Base-by-base conservation (phyloP, 2,329 filamentous ascomycete species). In the Aspergillus amoenus region DNA sequence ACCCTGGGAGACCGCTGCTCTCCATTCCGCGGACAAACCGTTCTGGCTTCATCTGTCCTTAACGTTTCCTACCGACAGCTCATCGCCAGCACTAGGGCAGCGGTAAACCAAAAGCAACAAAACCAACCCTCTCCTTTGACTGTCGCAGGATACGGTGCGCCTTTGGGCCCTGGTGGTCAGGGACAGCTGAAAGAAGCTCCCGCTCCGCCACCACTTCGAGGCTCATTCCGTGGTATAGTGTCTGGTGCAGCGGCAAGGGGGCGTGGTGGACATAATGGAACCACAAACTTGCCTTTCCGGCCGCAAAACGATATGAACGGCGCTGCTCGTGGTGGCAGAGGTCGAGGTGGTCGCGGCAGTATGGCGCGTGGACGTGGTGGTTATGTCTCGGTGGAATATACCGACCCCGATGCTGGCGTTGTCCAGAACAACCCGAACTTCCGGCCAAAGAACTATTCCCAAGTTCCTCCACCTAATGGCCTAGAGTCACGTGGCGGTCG, bases 21-120 rank as follows among this genome's bases (percentile, higher is more conserved):
- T 24, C 87, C 91, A 39, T 99, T 99, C 85, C 87, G 93, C 37
- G 94, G 94, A 52, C 93, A 94, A 72, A 97, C 94, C 0, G 92
- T 99, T 4, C 86, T 91, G 2, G 85, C 88, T 6, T 89, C 89
- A n/a, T 89, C 90, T 0, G 92, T 97, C 2, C 82, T 99, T 34
- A 99, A 99, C 76, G 80, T 96, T 56, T 88, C 88, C 1, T 82
- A 93, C 68, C 88, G 84, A 66, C 94, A 99, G 76, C 83, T 96
- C 18, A 80, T 96, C 42, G 88, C 85, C 27, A 69, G 62, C 48
- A 76, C 76, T 22, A 73, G 76, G 47, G 78, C 77, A 40, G 72
- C 75, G 32, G 64, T 68, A 45, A 73, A 61, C 54, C 70, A 72
- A 41, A 78, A 59, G 82, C 83, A 58, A 85, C 89, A 50, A 84